Percentiles rank a stretch among this genome's conserved stretches.
Conservation (phyloP, 2,329 filamentous ascomycete species). For the Rhinocladiella similis region DNA sequence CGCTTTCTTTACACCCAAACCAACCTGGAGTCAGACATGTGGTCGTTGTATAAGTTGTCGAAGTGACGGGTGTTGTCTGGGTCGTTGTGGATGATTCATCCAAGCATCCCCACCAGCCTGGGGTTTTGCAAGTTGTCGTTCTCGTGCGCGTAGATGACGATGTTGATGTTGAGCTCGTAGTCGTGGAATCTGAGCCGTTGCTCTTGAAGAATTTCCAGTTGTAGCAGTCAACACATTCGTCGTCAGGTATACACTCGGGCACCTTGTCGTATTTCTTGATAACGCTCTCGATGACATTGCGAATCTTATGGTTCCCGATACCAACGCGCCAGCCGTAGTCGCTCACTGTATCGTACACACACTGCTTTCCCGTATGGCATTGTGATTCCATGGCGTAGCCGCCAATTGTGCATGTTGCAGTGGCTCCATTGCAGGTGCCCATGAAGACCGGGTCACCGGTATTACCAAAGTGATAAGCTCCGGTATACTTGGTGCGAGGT, state of each 20-base stretch:
- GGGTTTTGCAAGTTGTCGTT: slow-evolving; percentile 85
- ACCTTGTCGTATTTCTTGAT: slow-evolving; percentile 79
- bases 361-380: slow-evolving; percentile 88
- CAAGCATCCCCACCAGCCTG: slow-evolving; percentile 79
- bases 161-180: slow-evolving; percentile 58
- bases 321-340: slow-evolving; percentile 92
- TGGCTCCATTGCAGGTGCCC: slow-evolving; percentile 87
- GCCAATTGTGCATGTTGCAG: slow-evolving; percentile 83
- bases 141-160: slow-evolving; percentile 67
- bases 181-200: slow-evolving; percentile 78
- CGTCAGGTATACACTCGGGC: slow-evolving; percentile 73
- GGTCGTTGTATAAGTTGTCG: slow-evolving; percentile 37
- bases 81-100: slow-evolving; percentile 49
- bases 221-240: slow-evolving; percentile 82
- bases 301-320: slow-evolving; percentile 87
- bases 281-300: slow-evolving; percentile 82
- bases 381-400: slow-evolving; percentile 91
- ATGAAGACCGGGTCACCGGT: slow-evolving; percentile 95
- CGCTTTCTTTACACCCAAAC: slow-evolving; percentile 43
- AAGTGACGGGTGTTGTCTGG: slow-evolving; percentile 34
- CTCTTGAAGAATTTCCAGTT: slow-evolving; percentile 95
- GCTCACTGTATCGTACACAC: slow-evolving; percentile 86
- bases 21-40: slow-evolving; percentile 45
- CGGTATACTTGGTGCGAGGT: slow-evolving; percentile 69
- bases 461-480: slow-evolving; percentile 87